Conservation (phyloP, 345 rosid species). For the Rhizophora mangle region DNA sequence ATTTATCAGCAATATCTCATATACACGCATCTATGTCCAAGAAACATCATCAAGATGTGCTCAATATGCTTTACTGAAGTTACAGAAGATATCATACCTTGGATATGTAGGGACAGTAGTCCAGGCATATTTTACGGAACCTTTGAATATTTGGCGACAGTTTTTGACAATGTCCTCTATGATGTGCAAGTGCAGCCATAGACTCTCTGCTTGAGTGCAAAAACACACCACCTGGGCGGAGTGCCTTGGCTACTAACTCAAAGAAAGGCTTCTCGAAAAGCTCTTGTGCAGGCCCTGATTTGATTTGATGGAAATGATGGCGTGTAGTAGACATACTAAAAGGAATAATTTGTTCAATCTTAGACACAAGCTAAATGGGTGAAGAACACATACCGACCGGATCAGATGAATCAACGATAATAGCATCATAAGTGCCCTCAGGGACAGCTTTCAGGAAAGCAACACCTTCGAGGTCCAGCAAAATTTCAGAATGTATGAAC, state of each 20-base stretch:
- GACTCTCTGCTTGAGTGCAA: constrained; percentile 92
- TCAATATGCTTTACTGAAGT: no score
- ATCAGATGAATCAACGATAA: constrained; percentile 94
- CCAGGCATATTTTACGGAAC: constrained; percentile 95
- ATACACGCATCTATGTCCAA: not conserved
- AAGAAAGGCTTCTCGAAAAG: constrained; percentile 97
- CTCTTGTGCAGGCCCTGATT: constrained; percentile 89
- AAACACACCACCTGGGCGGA: constrained; percentile 96
- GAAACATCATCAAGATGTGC: no score
- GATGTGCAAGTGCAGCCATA: constrained; percentile 99
- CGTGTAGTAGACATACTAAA: not conserved
- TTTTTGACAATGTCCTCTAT: constrained; percentile 80
- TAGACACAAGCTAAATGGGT: not conserved
- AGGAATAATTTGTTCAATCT: not conserved
- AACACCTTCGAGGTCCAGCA: constrained; percentile 48
- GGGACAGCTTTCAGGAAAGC: constrained; percentile 74
- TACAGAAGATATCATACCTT: constrained; percentile 39
- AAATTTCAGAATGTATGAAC: constrained; percentile 2
- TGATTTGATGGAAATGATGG: not conserved
- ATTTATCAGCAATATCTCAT: no score
- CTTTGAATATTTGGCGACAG: constrained; percentile 87
- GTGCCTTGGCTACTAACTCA: constrained; percentile 73
- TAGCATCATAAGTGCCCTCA: constrained; percentile 83
- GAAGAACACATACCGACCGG: constrained; percentile 56
- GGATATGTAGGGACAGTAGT: constrained; percentile 98